Percentiles rank a stretch among this genome's conserved stretches.
phyloP scores from a whole-genome alignment of 2,329 filamentous ascomycete species.

The Aspergillus costaricaensis region DNA sequence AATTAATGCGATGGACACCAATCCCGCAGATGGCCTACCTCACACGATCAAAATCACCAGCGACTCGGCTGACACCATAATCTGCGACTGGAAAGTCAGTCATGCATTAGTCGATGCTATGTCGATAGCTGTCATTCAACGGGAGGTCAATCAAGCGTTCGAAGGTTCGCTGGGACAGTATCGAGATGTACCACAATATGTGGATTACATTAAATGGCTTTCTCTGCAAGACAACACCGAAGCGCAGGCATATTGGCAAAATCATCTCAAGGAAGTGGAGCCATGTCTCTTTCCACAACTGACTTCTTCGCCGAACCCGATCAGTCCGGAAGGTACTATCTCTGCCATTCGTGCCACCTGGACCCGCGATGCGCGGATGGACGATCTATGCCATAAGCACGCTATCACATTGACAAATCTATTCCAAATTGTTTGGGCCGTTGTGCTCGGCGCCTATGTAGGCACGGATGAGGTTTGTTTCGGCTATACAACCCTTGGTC shows the following conservation, averaged over 20 bases:
- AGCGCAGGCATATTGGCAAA: conserved; percentile 29
- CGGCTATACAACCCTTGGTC: conserved; percentile 43
- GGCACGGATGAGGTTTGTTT: conserved; percentile 42
- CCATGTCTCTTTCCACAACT: conserved; percentile 12
- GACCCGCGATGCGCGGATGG: background rate
- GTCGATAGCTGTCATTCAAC: conserved; percentile 7
- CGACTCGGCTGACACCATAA: background rate
- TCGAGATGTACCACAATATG: background rate
- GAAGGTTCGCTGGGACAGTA: background rate
- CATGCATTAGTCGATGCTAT: conserved; percentile 19
- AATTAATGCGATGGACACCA: background rate
- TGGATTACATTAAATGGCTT: background rate
- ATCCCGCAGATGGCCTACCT: background rate
- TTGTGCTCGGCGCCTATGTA: conserved; percentile 39
- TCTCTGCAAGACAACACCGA: background rate
- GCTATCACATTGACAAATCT: conserved; percentile 31
- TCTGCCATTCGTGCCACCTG: background rate
- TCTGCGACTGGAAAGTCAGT: conserved; percentile 14
- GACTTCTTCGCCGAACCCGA: background rate
- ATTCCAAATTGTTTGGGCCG: conserved; percentile 42
- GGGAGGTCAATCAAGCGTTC: background rate
- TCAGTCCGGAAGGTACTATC: background rate
- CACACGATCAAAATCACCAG: background rate
- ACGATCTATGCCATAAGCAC: conserved; percentile 9
- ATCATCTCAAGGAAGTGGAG: background rate